Base-by-base conservation (phyloP, 2,329 filamentous ascomycete species). In the Lasiodiplodia theobromae region DNA sequence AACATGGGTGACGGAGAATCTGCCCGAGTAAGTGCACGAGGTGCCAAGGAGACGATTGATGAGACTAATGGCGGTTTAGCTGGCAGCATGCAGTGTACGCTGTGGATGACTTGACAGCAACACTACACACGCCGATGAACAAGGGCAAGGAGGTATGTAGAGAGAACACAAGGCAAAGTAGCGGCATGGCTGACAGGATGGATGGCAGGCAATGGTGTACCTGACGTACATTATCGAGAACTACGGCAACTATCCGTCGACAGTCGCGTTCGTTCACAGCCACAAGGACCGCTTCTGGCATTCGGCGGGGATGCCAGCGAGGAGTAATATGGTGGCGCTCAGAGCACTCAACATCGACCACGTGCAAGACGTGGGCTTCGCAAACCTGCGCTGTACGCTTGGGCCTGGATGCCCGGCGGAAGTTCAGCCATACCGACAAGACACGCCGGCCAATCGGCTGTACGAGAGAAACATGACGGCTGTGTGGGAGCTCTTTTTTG, bases 381-480 rank as follows among this genome's bases (percentile, higher is more conserved):
- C 78, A 3, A 80, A 80, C 66, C 72, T 83, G 40, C 75, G 77
- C 14, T 83, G 82, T 72, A 74, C 76, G 16, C 71, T 72, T 49
- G 70, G 73, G 37, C 75, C 78, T 0, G 80, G 80, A 21, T 83
- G 81, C 68, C 81, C 80, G 14, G 76, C 74, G 6, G 80, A 78
- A 57, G 72, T 82, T n/a, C 73, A 78, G 21, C 78, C 77, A 0
- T 74, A 76, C 21, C 71, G 71, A 49, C 70, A 76, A 6, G 70
- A 73, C 2, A 69, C 73, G 16, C 66, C 71, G 54, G 67, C 60
- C 3, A 68, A 72, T 56, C 68, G 70, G 23, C 56, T 67, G 23
- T 68, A 66, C 10, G 66, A 68, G 57, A 62, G n/a, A 23, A 72
- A 70, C 12, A 74, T 74, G 70, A 44, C 69, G 4, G 62, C 62